phyloP scores from a whole-genome alignment of 257 asterid species.

The Agastache rugosa region DNA sequence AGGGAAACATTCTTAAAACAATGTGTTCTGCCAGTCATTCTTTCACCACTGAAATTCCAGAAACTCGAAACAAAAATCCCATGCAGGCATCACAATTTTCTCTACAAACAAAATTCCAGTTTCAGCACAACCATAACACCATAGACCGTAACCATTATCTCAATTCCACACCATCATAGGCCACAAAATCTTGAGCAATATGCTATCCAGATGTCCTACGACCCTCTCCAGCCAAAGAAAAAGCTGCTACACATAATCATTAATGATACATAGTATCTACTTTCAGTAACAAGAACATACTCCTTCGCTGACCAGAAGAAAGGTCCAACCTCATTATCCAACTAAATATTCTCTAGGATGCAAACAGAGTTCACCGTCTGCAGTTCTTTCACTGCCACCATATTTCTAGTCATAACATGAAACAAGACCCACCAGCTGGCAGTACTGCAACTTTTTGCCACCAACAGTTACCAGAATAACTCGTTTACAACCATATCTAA shows the following conservation, averaged over 20 bases:
- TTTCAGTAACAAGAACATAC: background rate
- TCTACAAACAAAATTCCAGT: background rate
- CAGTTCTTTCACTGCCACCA: conserved; percentile 1
- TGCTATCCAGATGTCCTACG: background rate
- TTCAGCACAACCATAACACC: background rate
- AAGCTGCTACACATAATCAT: background rate
- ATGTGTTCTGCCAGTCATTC: background rate
- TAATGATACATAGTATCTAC: background rate
- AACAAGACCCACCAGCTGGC: background rate
- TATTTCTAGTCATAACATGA: conserved; percentile 3
- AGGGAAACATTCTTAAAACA: background rate
- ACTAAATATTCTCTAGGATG: background rate
- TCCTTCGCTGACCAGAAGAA: background rate
- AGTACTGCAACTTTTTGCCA: background rate
- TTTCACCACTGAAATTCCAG: background rate
- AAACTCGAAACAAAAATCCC: background rate
- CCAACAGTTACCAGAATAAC: background rate
- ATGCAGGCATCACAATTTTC: no score
- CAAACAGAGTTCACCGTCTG: background rate
- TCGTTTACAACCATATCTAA: background rate
- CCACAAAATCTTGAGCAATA: background rate
- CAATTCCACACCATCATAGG: conserved; percentile 1
- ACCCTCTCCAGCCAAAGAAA: background rate
- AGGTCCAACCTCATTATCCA: background rate
- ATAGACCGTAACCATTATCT: background rate